A percentile compares a stretch with the other conserved stretches of the same genome.
Evolutionary conservation across 805 yeast genomes (phyloP).

Genomic region (Candida qinlingensis): DNA sequence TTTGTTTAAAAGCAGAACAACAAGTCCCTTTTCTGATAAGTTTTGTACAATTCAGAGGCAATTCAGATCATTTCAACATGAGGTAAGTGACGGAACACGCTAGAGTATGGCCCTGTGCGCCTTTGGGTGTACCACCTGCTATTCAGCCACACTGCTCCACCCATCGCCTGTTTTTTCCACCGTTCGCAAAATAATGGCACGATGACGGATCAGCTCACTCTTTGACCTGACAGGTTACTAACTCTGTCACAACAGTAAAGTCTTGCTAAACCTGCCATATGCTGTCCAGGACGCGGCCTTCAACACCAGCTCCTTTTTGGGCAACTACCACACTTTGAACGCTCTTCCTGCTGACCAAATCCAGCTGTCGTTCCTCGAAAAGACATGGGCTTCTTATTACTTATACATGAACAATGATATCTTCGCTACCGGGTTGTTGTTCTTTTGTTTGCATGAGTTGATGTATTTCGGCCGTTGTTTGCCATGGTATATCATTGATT

Average conservation of each 20-base stretch:
- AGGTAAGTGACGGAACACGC: too few relatives aligned
- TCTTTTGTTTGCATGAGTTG: slow-evolving; percentile 74
- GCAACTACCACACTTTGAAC: neutral
- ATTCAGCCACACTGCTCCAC: too few relatives aligned
- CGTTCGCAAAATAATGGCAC: too few relatives aligned
- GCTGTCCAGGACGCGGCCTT: neutral
- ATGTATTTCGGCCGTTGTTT: slow-evolving; percentile 87
- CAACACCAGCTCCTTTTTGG: neutral
- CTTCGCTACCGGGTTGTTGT: slow-evolving; percentile 83
- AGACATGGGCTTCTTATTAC: slow-evolving; percentile 84
- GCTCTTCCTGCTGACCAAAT: neutral
- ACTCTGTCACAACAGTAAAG: neutral
- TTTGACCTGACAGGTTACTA: too few relatives aligned
- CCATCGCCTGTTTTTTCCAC: too few relatives aligned
- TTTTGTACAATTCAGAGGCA: too few relatives aligned
- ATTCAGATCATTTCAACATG: neutral
- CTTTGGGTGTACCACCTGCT: too few relatives aligned
- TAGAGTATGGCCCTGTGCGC: too few relatives aligned
- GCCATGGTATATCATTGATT: slow-evolving; percentile 87
- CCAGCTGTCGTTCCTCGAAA: slow-evolving; percentile 41
- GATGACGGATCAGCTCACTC: too few relatives aligned
- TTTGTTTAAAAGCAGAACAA: too few relatives aligned
- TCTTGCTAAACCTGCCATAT: neutral
- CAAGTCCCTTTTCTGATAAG: too few relatives aligned
- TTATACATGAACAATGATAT: slow-evolving; percentile 76